Conservation (phyloP, 1,284 basidiomycete genomes). For the Trichosporon sp. region DNA sequence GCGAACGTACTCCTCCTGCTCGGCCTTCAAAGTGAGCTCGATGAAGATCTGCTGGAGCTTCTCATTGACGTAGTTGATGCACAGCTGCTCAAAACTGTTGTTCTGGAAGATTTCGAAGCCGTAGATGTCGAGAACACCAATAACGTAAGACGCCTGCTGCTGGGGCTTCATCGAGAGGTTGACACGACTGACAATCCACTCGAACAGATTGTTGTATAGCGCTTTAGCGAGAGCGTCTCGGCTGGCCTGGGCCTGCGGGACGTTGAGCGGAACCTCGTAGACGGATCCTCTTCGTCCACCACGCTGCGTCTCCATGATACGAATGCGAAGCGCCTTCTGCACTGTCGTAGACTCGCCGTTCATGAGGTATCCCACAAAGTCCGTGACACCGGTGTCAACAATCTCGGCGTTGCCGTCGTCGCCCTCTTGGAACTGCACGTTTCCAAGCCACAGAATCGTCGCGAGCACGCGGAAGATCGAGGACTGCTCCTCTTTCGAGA, state of each 20-base stretch:
- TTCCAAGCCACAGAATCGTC: constrained; percentile 91
- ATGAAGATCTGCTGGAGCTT: constrained; percentile 99
- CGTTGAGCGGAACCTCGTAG: constrained; percentile 94
- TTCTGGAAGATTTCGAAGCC: constrained; percentile 96
- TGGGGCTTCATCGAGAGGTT: constrained; percentile 94
- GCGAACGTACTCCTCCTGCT: constrained; percentile 97
- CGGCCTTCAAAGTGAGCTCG: constrained; percentile 95
- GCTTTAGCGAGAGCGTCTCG: constrained; percentile 93
- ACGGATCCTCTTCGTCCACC: constrained; percentile 82
- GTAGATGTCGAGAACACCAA: constrained; percentile 97
- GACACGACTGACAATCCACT: constrained; percentile 97
- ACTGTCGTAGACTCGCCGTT: constrained; percentile 73
- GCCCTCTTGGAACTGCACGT: constrained; percentile 81
- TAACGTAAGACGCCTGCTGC: constrained; percentile 67
- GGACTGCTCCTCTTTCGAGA: constrained; percentile 75
- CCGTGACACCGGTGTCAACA: constrained; percentile 79
- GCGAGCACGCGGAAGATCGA: constrained; percentile 94
- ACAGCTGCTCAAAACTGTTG: constrained; percentile 98
- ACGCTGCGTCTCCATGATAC: constrained; percentile 86
- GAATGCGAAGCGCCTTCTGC: constrained; percentile 77
- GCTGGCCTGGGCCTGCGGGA: constrained; percentile 80
- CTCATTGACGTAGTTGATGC: constrained; percentile 99
- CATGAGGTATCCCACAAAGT: constrained; percentile 93
- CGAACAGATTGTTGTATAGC: constrained; percentile 97
- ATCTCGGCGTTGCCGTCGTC: constrained; percentile 84